phyloP scores from a whole-genome alignment of 2,329 filamentous ascomycete genomes.

The Fusarium denticulatum region DNA sequence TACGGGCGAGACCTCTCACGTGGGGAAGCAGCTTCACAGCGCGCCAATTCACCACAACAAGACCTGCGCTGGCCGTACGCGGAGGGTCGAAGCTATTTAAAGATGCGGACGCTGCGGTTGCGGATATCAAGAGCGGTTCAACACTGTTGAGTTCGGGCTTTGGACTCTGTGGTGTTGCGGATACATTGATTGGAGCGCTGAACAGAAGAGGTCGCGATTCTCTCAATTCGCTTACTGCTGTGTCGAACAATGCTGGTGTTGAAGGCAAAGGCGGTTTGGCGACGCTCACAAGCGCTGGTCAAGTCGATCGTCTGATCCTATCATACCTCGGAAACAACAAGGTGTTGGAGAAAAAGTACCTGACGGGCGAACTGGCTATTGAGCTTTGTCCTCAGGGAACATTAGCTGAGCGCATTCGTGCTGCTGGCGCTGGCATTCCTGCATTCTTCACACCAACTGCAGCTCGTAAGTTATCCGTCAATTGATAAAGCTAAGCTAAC shows the following conservation, averaged over 20 bases:
- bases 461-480: slow-evolving; percentile 58
- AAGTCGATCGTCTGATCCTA: slow-evolving; percentile 76
- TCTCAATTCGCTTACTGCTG: slow-evolving; percentile 75
- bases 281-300: slow-evolving; percentile 73
- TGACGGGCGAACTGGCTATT: slow-evolving; percentile 77
- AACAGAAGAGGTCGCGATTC: slow-evolving; percentile 66
- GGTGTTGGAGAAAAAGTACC: slow-evolving; percentile 76
- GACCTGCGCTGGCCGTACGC: slow-evolving; percentile 7
- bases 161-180: slow-evolving; percentile 81
- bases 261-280: slow-evolving; percentile 75
- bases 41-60: slow-evolving; percentile 37
- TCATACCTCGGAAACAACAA: slow-evolving; percentile 85
- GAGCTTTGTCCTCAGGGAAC: slow-evolving; percentile 83
- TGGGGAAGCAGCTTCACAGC: slow-evolving; percentile 39
- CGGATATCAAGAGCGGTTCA: slow-evolving; percentile 75
- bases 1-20: slow-evolving; percentile 13
- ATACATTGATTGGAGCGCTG: slow-evolving; percentile 78
- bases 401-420: slow-evolving; percentile 75
- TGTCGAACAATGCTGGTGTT: slow-evolving; percentile 83
- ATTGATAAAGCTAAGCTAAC: slow-evolving; percentile 13
- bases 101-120: slow-evolving; percentile 73
- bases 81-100: slow-evolving; percentile 58
- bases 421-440: slow-evolving; percentile 79
- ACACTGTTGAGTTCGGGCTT: slow-evolving; percentile 82
- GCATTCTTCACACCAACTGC: slow-evolving; percentile 85